Conservation (phyloP, 805 yeast genomes). For the Cyberlindnera petersonii region DNA sequence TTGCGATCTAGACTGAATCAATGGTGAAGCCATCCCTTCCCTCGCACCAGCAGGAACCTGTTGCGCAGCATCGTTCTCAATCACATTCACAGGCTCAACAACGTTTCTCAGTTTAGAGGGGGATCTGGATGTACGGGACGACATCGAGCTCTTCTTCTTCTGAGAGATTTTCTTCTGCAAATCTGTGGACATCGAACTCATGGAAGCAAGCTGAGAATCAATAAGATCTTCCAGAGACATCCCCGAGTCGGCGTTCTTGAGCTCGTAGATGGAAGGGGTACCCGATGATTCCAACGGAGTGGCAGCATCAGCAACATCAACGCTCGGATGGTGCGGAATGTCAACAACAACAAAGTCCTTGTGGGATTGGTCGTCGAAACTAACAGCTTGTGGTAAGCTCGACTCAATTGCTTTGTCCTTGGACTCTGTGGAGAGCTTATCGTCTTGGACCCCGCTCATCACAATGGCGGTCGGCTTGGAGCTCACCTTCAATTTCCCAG, state of each 20-base stretch:
- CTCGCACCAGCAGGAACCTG: constrained; percentile 44
- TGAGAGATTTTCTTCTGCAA: constrained; percentile 18
- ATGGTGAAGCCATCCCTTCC: constrained; percentile 38
- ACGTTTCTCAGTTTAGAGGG: constrained; percentile 20
- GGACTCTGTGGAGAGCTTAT: constrained; percentile 5
- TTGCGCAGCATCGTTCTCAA: constrained; percentile 35
- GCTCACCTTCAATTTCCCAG: constrained; percentile 44
- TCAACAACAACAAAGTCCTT: constrained; percentile 26
- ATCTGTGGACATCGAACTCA: constrained; percentile 22
- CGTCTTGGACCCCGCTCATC: constrained; percentile 13
- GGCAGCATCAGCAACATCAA: constrained; percentile 12
- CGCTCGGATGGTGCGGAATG: constrained; percentile 15
- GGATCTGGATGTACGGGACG: constrained; percentile 10
- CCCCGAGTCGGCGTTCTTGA: constrained; percentile 18
- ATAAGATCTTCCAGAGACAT: constrained; percentile 28
- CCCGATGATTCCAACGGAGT: constrained; percentile 8
- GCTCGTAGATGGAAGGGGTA: constrained; percentile 19
- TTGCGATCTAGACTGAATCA: constrained; percentile 29
- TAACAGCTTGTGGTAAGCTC: constrained; percentile 5
- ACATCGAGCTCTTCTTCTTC: constrained; percentile 6
- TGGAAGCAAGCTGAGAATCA: constrained; percentile 30
- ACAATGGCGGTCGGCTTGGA: constrained; percentile 16
- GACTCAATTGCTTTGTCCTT: constrained; percentile 6
- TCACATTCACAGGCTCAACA: constrained; percentile 21
- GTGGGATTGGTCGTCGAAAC: constrained; percentile 17